Conservation (phyloP, 305 asterid species). For the Solanum hybrid region DNA sequence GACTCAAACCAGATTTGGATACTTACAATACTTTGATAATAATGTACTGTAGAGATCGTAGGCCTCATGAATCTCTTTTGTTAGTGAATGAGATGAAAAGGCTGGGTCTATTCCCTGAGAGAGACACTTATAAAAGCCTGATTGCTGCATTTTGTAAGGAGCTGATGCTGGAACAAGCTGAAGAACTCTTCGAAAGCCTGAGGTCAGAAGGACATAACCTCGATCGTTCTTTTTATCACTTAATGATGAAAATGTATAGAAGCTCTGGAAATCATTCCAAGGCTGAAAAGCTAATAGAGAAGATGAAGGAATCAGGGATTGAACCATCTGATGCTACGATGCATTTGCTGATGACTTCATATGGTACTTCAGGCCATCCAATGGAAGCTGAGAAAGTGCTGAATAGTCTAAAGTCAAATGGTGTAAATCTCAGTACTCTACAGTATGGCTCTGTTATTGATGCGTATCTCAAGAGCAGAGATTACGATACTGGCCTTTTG, state of each 20-base stretch:
- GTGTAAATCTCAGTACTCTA: constrained; percentile 50
- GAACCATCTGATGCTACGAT: constrained; percentile 80
- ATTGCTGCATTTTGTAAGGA: constrained; percentile 71
- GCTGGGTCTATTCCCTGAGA: constrained; percentile 42
- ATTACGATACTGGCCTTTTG: constrained; percentile 51
- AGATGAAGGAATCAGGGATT: constrained; percentile 80
- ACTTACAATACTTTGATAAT: constrained; percentile 68
- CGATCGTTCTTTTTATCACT: constrained; percentile 79
- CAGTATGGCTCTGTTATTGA: constrained; percentile 77
- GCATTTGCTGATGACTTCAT: constrained; percentile 93
- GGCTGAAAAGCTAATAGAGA: constrained; percentile 63
- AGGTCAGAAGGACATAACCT: constrained; percentile 47
- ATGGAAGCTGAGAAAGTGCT: constrained; percentile 85
- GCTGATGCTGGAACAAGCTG: constrained; percentile 78
- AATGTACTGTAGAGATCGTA: constrained; percentile 87
- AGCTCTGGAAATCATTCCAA: constrained; percentile 52
- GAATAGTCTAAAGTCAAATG: constrained; percentile 47
- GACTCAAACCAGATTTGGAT: constrained; percentile 65
- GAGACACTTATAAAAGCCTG: constrained; percentile 81
- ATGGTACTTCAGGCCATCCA: constrained; percentile 89
- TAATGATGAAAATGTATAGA: constrained; percentile 96
- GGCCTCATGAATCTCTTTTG: constrained; percentile 65
- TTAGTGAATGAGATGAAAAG: constrained; percentile 62
- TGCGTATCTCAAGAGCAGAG: constrained; percentile 85
- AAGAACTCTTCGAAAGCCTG: constrained; percentile 61